phyloP scores from a whole-genome alignment of 2,329 filamentous ascomycete genomes.

The Raffaelea ambrosiae region DNA sequence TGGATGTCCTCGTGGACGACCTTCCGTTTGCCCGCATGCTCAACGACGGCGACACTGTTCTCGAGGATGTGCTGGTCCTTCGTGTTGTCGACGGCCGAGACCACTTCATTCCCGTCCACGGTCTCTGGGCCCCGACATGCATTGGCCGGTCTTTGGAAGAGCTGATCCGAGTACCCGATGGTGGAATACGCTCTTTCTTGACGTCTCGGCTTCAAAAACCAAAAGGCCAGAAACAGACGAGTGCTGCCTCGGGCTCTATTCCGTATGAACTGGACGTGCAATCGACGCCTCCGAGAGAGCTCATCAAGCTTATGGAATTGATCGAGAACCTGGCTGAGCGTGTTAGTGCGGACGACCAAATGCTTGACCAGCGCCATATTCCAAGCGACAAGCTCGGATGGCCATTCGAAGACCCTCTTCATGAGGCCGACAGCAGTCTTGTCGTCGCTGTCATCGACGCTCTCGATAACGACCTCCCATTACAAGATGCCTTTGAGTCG shows the following conservation, averaged over 20 bases:
- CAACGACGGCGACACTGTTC: constrained; percentile 54
- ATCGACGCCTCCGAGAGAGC: constrained; percentile 76
- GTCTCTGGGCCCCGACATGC: constrained; percentile 69
- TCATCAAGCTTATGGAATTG: constrained; percentile 81
- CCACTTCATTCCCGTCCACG: constrained; percentile 80
- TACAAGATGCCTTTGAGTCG: constrained; percentile 53
- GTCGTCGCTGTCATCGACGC: constrained; percentile 45
- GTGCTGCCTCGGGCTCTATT: constrained; percentile 32
- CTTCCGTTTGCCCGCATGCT: constrained; percentile 57
- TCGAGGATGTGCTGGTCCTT: constrained; percentile 85
- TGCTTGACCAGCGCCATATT: constrained; percentile 45
- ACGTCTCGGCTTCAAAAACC: constrained; percentile 17
- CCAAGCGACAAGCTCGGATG: constrained; percentile 47
- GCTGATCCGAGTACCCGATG: constrained; percentile 74
- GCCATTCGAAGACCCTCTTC: constrained; percentile 37
- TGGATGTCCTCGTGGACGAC: constrained; percentile 60
- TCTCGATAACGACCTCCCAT: constrained; percentile 59
- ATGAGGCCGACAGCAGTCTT: background rate
- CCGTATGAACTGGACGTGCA: constrained; percentile 51
- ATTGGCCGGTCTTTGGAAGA: constrained; percentile 84
- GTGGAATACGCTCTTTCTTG: constrained; percentile 57
- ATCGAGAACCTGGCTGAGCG: constrained; percentile 53
- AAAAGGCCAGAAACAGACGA: constrained; percentile 18
- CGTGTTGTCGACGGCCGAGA: constrained; percentile 78
- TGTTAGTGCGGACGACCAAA: constrained; percentile 51